These are phyloP conservation scores for Coemansia sp. DNA, from an alignment of 192 early-diverging fungal genomes.

Conservation along the genomic window DNA sequence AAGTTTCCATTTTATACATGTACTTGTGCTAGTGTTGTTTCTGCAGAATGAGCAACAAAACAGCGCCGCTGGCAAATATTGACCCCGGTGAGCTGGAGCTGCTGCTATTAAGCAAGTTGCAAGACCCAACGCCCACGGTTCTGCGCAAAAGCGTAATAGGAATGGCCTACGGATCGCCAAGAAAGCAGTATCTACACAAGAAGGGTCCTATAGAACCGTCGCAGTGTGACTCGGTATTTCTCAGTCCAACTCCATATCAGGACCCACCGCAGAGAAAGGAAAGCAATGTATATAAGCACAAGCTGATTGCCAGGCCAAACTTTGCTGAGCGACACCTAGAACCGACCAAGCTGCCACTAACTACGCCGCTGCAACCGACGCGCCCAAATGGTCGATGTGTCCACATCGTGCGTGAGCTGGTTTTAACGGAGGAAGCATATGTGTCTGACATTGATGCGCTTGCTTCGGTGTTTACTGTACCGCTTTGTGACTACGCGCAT, in stretches of 20 bases:
- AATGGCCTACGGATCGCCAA: background rate
- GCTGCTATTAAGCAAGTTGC: slow-evolving; percentile 18
- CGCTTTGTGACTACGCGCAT: slow-evolving; percentile 28
- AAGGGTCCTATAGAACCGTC: background rate
- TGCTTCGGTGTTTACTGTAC: slow-evolving; percentile 37
- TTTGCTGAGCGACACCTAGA: background rate
- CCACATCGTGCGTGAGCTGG: slow-evolving; percentile 51
- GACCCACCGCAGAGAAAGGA: slow-evolving; percentile 24
- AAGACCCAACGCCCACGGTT: slow-evolving; percentile 28
- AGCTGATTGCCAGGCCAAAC: background rate
- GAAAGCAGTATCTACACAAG: background rate
- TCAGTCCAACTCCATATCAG: background rate
- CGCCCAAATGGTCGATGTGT: slow-evolving; percentile 23
- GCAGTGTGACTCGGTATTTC: background rate
- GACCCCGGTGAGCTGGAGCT: slow-evolving; percentile 27
- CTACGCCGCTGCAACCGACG: background rate
- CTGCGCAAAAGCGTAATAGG: slow-evolving; percentile 2
- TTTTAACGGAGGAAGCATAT: slow-evolving; percentile 54
- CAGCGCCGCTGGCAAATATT: slow-evolving; percentile 1
- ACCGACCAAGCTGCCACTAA: background rate
- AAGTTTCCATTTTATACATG: no score
- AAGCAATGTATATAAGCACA: slow-evolving; percentile 10
- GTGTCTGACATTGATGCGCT: slow-evolving; percentile 56
- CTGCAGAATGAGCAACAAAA: background rate
- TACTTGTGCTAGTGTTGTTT: no score